These are phyloP conservation scores for Thermothelomyces thermophilus DNA, from an alignment of 2,329 filamentous ascomycete genomes.

Conservation along the genomic window DNA sequence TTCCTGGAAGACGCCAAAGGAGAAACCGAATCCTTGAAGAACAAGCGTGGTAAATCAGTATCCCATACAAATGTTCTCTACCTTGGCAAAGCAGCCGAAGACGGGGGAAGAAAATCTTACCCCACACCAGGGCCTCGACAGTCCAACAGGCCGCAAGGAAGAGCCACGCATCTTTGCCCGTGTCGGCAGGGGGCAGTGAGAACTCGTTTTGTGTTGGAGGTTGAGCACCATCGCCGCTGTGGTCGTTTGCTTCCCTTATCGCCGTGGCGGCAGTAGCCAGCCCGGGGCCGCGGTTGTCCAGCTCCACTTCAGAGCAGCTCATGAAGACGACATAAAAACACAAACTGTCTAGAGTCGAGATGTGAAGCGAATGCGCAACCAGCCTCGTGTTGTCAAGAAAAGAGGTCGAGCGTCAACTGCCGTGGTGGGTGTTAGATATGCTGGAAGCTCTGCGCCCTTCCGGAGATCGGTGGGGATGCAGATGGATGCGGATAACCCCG, in stretches of 20 bases:
- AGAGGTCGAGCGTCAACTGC: no score
- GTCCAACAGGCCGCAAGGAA: conserved; percentile 44
- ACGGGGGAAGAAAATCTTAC: conserved; percentile 23
- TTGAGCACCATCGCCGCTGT: not conserved
- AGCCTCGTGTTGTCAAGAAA: no score
- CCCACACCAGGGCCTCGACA: conserved; percentile 49
- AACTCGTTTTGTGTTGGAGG: not conserved
- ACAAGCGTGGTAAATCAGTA: not conserved
- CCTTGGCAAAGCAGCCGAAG: not conserved
- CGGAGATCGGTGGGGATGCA: no score
- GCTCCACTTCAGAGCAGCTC: no score
- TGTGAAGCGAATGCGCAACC: no score
- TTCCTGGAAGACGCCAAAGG: conserved; percentile 64
- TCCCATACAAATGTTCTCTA: not conserved
- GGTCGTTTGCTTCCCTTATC: not conserved
- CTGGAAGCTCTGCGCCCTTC: no score
- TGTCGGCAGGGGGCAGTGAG: conserved; percentile 31
- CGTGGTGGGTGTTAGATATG: no score
- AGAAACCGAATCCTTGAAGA: conserved; percentile 55
- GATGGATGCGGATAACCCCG: no score
- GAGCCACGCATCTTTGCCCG: conserved; percentile 34
- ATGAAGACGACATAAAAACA: no score
- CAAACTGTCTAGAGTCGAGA: no score
- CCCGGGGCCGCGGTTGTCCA: no score
- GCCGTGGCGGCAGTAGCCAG: no score